A percentile compares a stretch with the other conserved stretches of the same genome.
phyloP scores from a whole-genome alignment of 208 protist genomes.

The Leishmania mexicana region DNA sequence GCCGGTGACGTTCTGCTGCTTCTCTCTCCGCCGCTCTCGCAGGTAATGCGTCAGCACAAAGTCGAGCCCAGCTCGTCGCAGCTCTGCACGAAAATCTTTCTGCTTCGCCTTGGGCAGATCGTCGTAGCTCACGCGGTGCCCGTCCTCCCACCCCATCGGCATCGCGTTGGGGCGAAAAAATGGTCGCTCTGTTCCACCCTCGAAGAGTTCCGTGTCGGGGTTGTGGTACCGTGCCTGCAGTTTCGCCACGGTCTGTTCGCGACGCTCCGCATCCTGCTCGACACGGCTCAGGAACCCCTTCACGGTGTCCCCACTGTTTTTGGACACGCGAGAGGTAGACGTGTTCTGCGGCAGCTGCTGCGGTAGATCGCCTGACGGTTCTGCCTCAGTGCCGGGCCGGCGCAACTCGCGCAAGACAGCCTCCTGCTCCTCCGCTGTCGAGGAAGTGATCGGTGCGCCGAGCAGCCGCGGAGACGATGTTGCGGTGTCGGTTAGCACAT shows the following conservation, averaged over 20 bases:
- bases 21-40: conserved; percentile 22
- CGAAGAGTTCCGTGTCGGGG: conserved; percentile 36
- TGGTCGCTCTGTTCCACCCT: conserved; percentile 47
- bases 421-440: conserved; percentile 29
- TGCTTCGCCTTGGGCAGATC: conserved; percentile 47
- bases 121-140: conserved; percentile 48
- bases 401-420: conserved; percentile 25
- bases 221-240: conserved; percentile 36
- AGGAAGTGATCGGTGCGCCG: conserved; percentile 31
- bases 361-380: background rate
- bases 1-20: conserved; percentile 7
- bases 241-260: conserved; percentile 29
- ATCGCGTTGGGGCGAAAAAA: conserved; percentile 67
- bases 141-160: conserved; percentile 55
- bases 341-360: background rate
- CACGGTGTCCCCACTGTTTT: conserved; percentile 13
- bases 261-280: conserved; percentile 44
- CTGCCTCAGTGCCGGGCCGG: background rate
- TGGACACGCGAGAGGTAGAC: background rate
- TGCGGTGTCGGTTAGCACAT: background rate
- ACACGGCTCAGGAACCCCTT: conserved; percentile 37
- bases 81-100: conserved; percentile 27
- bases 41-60: conserved; percentile 43
- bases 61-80: conserved; percentile 33
- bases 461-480: background rate